Evolutionary conservation across 495 filamentous ascomycete genomes (phyloP), one percentile per base, ranked within the genome.

Genomic region (Achaetomiella virescens): DNA sequence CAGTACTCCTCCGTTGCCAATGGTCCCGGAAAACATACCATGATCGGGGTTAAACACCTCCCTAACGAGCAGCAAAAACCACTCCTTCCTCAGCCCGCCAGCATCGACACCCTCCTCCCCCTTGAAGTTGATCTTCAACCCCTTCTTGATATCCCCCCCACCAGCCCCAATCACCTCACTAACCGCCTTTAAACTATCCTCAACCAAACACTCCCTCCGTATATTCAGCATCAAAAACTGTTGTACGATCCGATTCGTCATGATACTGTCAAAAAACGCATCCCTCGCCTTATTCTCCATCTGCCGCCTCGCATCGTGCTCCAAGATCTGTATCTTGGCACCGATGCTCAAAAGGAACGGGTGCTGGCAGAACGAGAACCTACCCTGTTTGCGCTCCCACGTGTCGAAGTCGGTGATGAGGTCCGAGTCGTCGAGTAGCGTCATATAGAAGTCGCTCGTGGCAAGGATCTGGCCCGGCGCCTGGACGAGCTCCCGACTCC

Each of bases 81-180:
- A 97, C 70, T 97, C 91, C 67, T 97, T 97, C 45, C 90, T 82
- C 29, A 95, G 78, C 5, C 91, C 91, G 25, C 91, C 91, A 9
- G 89, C 92, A 73, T 97, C 91, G 43, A 97, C 81, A 2, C 91
- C 91, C 67, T 96, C 91, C 68, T 96, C 92, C 41, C 89, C 90
- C 21, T 81, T 66, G 61, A 97, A 97, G 54, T 89, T 85, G 44
- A 97, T 91, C 29, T 87, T 83, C 43, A 97, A 71, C 7, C 87
- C 89, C 68, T 97, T 97, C 70, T 97, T 97, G 70, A 95, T 85
- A 44, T 96, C 92, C 52, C 93, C 90, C 45, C 85, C 80, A 1
- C 89, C 86, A 25, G 84, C 81, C 7, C 91, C 90, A 25, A 95
- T 84, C 24, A 89, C 85, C 70, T 95, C 90, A 67, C 92, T 91